phyloP scores from a whole-genome alignment of 2,329 filamentous ascomycete species.

The Diaporthe citri region DNA sequence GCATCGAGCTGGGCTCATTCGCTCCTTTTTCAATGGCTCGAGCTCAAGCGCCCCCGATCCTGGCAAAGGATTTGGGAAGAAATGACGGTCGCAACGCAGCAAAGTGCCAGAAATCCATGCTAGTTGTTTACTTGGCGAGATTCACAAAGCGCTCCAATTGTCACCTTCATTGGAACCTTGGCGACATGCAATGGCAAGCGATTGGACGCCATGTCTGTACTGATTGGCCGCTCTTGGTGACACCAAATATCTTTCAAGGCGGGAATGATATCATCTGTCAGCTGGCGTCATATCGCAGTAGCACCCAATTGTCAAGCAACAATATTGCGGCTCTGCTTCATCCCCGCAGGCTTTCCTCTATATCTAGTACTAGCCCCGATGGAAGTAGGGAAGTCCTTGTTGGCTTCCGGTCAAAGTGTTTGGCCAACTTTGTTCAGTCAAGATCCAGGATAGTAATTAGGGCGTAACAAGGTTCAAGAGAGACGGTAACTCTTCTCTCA shows the following conservation, averaged over 20 bases:
- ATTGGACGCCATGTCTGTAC: neutral
- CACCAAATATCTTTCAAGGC: neutral
- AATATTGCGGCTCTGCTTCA: neutral
- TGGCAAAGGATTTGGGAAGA: neutral
- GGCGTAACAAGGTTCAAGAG: neutral
- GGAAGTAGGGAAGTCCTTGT: neutral
- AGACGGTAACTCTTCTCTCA: neutral
- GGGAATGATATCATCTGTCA: conserved; percentile 2
- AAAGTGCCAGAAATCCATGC: too few relatives aligned
- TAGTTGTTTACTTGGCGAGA: neutral
- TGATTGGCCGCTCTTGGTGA: neutral
- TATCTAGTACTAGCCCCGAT: neutral
- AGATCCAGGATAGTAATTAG: neutral
- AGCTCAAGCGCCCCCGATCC: too few relatives aligned
- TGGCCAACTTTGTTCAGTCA: too few relatives aligned
- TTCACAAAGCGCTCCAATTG: too few relatives aligned
- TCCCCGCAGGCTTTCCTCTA: neutral
- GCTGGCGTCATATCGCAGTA: neutral
- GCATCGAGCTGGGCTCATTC: neutral
- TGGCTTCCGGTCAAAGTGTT: neutral
- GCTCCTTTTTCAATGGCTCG: neutral
- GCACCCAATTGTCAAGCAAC: neutral
- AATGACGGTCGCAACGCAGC: neutral
- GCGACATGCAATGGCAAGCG: neutral
- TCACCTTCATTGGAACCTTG: neutral